phyloP scores from a whole-genome alignment of 1,284 basidiomycete species.

The Cutaneotrichosporon cutaneum region DNA sequence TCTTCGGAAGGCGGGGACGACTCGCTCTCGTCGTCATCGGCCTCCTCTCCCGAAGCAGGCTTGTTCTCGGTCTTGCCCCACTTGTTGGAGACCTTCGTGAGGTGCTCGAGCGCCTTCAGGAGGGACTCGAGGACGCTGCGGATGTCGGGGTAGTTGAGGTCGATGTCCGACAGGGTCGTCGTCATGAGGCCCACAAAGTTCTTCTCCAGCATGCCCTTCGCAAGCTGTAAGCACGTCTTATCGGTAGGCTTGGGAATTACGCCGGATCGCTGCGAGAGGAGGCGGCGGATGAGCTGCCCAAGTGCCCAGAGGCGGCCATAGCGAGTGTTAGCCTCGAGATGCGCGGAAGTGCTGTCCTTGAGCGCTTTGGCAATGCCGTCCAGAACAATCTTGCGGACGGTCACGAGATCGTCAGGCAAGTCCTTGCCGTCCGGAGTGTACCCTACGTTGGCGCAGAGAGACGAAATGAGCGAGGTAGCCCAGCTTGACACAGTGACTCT shows the following conservation, averaged over 20 bases:
- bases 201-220: conserved; percentile 98
- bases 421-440: conserved; percentile 66
- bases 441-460: conserved; percentile 81
- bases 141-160: conserved; percentile 93
- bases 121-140: conserved; percentile 80
- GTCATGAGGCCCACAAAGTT: conserved; percentile 90
- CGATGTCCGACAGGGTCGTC: conserved; percentile 83
- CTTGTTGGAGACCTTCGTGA: conserved; percentile 95
- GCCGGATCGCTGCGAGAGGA: conserved; percentile 73
- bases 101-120: conserved; percentile 81
- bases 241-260: conserved; percentile 53
- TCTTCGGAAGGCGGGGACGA: conserved; percentile 46
- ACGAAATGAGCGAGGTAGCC: conserved; percentile 88
- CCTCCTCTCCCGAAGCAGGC: conserved; percentile 44
- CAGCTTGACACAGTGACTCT: conserved; percentile 64
- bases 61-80: conserved; percentile 80
- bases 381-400: conserved; percentile 83
- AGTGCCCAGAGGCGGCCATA: conserved; percentile 89
- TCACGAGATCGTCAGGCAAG: conserved; percentile 71
- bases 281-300: conserved; percentile 80
- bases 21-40: conserved; percentile 25
- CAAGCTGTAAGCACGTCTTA: conserved; percentile 60
- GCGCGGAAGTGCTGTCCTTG: conserved; percentile 66
- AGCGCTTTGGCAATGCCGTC: conserved; percentile 83
- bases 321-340: conserved; percentile 69